phyloP scores from a whole-genome alignment of 208 protist species.

The Acanthamoeba castellanii region DNA sequence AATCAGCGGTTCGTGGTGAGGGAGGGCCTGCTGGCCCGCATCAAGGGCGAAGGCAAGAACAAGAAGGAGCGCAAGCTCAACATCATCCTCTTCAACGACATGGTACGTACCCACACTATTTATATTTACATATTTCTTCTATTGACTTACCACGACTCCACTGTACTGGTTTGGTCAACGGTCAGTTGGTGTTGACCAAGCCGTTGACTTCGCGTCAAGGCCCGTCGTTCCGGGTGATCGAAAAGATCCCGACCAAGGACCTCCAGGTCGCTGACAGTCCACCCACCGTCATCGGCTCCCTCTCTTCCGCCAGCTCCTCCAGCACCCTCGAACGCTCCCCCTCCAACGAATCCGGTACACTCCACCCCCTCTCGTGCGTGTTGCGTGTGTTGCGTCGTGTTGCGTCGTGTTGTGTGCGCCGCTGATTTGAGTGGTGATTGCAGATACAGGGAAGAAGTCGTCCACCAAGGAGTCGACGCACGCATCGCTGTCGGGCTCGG shows the following conservation, averaged over 20 bases:
- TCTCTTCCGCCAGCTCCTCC: background rate
- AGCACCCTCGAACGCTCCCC: background rate
- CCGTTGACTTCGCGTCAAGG: background rate
- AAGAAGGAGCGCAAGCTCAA: background rate
- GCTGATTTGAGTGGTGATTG: background rate
- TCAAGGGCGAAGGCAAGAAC: background rate
- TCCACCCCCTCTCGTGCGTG: background rate
- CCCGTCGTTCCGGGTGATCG: background rate
- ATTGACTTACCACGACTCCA: background rate
- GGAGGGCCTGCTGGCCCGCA: background rate
- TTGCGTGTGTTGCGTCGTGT: background rate
- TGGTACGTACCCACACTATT: background rate
- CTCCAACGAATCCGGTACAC: background rate
- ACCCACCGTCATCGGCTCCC: background rate
- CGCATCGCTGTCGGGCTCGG: background rate
- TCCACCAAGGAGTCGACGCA: background rate
- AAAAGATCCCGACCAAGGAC: background rate
- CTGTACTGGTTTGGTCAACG: background rate
- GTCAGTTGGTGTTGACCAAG: background rate
- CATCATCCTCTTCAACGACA: constrained; percentile 35
- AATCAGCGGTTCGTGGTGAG: background rate
- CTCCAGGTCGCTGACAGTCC: background rate
- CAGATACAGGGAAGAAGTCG: background rate
- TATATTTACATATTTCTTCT: background rate
- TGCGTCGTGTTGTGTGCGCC: background rate